A percentile compares a stretch with the other conserved stretches of the same genome.
These are phyloP conservation scores for Irpex sp. DNA, from an alignment of 1,284 basidiomycete species.

Conservation along the genomic window DNA sequence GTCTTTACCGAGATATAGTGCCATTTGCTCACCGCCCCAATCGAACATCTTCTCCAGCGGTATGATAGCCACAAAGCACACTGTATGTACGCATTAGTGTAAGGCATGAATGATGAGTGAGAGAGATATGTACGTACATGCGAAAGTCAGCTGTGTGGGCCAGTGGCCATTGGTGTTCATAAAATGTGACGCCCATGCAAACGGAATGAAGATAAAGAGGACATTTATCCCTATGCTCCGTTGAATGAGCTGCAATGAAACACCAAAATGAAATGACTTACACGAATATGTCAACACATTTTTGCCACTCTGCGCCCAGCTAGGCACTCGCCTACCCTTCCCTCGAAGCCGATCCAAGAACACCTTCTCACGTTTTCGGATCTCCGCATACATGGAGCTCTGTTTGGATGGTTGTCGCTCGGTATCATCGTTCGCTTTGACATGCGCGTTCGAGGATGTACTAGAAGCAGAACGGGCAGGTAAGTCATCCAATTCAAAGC, in stretches of 20 bases:
- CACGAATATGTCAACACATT: constrained; percentile 51
- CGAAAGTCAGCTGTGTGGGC: constrained; percentile 19
- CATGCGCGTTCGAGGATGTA: background rate
- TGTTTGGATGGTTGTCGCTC: background rate
- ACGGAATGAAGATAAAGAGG: constrained; percentile 56
- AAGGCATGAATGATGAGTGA: background rate
- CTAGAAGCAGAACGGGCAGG: background rate
- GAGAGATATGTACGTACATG: constrained; percentile 15
- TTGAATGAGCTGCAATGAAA: background rate
- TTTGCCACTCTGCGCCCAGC: constrained; percentile 41
- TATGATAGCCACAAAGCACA: constrained; percentile 55
- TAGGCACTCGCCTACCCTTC: constrained; percentile 43
- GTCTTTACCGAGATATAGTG: constrained; percentile 51
- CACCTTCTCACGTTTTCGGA: background rate
- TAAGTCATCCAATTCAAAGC: constrained; percentile 1
- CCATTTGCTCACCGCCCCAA: constrained; percentile 61
- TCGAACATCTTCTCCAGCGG: constrained; percentile 56
- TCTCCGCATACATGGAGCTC: background rate
- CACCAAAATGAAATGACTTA: constrained; percentile 27
- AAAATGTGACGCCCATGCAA: constrained; percentile 63
- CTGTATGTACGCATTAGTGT: constrained; percentile 24
- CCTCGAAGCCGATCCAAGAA: constrained; percentile 50
- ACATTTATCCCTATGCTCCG: constrained; percentile 34
- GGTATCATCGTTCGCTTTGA: background rate
- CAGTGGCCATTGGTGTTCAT: constrained; percentile 15